Evolutionary conservation across 139 green algal species (phyloP), one percentile per base, ranked within the genome.

Genomic region (Medakamo hakoo): DNA sequence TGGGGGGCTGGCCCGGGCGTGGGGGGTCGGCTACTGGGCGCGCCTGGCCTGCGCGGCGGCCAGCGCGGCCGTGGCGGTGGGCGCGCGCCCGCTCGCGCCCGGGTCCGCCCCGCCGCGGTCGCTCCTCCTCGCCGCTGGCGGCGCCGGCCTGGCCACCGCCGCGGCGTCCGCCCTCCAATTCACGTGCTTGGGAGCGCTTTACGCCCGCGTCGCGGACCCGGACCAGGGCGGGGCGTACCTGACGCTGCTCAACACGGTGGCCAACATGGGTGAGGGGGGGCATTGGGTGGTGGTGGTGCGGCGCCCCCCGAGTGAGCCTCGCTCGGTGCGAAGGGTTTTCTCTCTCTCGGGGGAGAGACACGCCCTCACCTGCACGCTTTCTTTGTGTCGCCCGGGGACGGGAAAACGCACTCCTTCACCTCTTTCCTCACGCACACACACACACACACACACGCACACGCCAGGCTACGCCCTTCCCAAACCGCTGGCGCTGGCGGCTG

Each of bases 201-300:
- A 80, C 76, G 27, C 62, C 49, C 62, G 52, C 40, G 65, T 86
- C n/a, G 71, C 52, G 24, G 77, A 84, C 63, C 77, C 82, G 30
- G 60, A 21, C 29, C 88, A 89, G 79, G 88, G 89, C n/a, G 89
- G 89, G 27, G 80, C 87, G 2, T 96, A 95, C 76, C 77, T 96
- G 22, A 96, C 89, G 3, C 81, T 96, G 59, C 82, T 96, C 28
- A 96, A 96, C 79, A 95, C 89, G 18, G 86, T 95, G 31, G 82
- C 87, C 52, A 96, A 96, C 82, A 80, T 96, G 73, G 89, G 89
- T 49, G 74, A n/a, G n/a, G n/a, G n/a, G n/a, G n/a, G n/a, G n/a
- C n/a, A n/a, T n/a, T n/a, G n/a, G n/a, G n/a, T n/a, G n/a, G n/a
- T n/a, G n/a, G n/a, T n/a, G n/a, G n/a, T n/a, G n/a, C n/a, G n/a